Base-by-base conservation (phyloP, 139 green algal species). In the Ettlia oleoabundans region DNA sequence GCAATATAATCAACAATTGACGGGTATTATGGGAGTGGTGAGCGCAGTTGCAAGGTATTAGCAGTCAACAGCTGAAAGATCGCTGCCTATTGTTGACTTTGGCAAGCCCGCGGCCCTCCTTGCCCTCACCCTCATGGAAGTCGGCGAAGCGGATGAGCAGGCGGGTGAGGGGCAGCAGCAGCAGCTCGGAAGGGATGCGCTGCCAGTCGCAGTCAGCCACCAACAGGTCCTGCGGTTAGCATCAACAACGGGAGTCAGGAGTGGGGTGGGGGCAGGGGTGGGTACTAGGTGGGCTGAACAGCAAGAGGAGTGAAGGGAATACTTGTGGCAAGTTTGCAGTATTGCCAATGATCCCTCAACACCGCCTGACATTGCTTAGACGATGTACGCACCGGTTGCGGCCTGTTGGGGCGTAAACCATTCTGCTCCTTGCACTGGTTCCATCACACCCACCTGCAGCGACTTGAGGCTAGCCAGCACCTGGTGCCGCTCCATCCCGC, bases 141-240 rank as follows among this genome's bases (percentile, higher is more conserved):
- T 81, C 74, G 55, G 74, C 74, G n/a, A 42, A 81, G 55, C 74
- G 74, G 19, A 81, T 53, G 55, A 58, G 55, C 74, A 81, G 74
- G 74, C 74, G 74, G 15, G 74, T 81, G 55, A 81, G 74, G 35
- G 55, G 55, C 55, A 81, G 58, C 15, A 30, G 55, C 28, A 58
- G 38, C 55, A 81, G 37, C 74, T 69, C 74, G 1, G 13, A 13
- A 0, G 74, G 74, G 38, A 81, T 40, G 28, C 15, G 10, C 37
- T 53, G 55, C 74, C 74, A 81, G 74, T 81, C 55, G 38, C 74
- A 58, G 74, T 81, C 74, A 61, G 40, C 28, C 7, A 81, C 55
- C 2, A 38, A 55, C 37, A 81, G 74, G 28, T 81, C 74, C 74
- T 81, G 74, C 33, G 43, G 42, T 10, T 15, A 58, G 15, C 47